Base-by-base conservation (phyloP, 306 rosid species). In the Quillaja saponaria region DNA sequence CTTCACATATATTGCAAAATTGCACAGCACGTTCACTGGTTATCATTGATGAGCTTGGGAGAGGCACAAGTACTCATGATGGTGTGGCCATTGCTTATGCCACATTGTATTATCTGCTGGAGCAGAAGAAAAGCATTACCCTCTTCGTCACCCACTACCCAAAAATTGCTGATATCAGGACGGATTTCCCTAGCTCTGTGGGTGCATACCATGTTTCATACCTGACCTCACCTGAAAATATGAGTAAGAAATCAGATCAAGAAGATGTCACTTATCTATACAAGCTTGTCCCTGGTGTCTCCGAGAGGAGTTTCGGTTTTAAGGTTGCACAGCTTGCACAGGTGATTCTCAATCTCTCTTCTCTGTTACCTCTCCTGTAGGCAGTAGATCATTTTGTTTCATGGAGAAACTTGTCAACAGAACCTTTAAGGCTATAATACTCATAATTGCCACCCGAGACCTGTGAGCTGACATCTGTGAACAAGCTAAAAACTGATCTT, bases 271-370 rank as follows among this genome's bases (percentile, higher is more conserved):
- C 95, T 53, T 92, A 88, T 73, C 77, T 92, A 2, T 92, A 92
- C 83, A 88, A 86, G 80, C 95, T 92, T 6, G 87, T 78, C 41
- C 81, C 85, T 47, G 98, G 95, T 61, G 77, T 88, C 62, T 80
- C 94, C 10, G 87, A 84, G 65, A 88, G 81, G 64, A 92, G 98
- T 76, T 92, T 92, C 33, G 96, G 96, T 8, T 88, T 80, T 70
- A 92, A 86, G 76, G 98, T 92, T 69, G 98, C 98, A 7, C 90
- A 84, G 68, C 98, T 92, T 63, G 98, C 96, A 66, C 96, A 88
- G 95, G 98, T 88, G 75, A 59, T 44, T 37, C 49, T 8, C 28
- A 37, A 49, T 58, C 21, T 44, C 25, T n/a, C 38, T 12, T 55
- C 38, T 67, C 61, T 31, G 35, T 49, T 62, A 44, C n/a, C 54